Conservation (phyloP, 1,284 basidiomycete species). For the Ustilago esculenta region DNA sequence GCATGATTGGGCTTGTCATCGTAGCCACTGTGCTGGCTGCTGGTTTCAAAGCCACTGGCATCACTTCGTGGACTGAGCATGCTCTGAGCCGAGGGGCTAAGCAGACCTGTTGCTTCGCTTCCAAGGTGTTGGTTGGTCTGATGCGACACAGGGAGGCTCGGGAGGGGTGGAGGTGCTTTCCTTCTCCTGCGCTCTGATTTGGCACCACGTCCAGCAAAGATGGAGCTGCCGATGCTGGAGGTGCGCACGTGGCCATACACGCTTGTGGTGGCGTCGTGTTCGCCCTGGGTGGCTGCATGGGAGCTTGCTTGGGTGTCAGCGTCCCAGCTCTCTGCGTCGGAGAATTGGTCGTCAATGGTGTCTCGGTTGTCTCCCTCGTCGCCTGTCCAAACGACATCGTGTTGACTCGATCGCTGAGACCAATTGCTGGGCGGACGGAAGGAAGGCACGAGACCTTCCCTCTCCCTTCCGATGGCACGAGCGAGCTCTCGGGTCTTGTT, state of each 20-base stretch:
- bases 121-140: constrained; percentile 6
- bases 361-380: constrained; percentile 8
- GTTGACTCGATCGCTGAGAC: constrained; percentile 34
- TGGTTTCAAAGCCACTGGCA: constrained; percentile 33
- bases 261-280: constrained; percentile 21
- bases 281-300: constrained; percentile 15
- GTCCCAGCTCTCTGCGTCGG: constrained; percentile 56
- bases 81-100: constrained; percentile 23
- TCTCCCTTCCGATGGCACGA: constrained; percentile 37
- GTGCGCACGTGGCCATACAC: constrained; percentile 46
- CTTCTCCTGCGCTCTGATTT: constrained; percentile 23
- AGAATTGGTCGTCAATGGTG: constrained; percentile 49
- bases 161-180: constrained; percentile 45
- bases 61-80: constrained; percentile 35
- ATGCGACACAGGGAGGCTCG: constrained; percentile 10
- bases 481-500: constrained; percentile 43
- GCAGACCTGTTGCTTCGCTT: constrained; percentile 15
- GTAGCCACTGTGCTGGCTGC: constrained; percentile 38
- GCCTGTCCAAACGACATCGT: constrained; percentile 54
- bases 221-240: constrained; percentile 53
- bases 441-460: constrained; percentile 21
- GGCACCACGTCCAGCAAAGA: constrained; percentile 54
- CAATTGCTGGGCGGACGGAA: constrained; percentile 49
- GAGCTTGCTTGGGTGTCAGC: constrained; percentile 26
- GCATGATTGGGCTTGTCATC: constrained; percentile 10